These are phyloP conservation scores for Aphanomyces cochlioides DNA, from an alignment of 352 stramenopile species.

Conservation along the genomic window DNA sequence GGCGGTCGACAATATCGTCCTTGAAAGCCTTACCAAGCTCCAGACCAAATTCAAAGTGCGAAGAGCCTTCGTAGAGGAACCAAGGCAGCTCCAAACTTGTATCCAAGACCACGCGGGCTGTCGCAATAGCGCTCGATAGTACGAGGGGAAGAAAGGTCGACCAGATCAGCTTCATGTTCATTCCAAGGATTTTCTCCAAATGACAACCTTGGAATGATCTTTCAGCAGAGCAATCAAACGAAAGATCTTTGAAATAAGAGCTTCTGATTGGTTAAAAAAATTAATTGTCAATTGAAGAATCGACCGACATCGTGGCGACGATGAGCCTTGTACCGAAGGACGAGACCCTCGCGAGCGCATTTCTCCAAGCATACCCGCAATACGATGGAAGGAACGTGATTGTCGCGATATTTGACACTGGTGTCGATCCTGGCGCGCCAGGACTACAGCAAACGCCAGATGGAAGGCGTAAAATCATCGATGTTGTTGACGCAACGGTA, in stretches of 20 bases:
- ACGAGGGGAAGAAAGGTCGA: constrained; percentile 5
- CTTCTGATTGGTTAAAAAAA: too few species aligned
- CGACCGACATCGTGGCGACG: too few species aligned
- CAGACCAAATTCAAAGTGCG: constrained; percentile 58
- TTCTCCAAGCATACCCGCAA: constrained; percentile 74
- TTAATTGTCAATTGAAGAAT: too few species aligned
- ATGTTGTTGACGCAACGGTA: constrained; percentile 94
- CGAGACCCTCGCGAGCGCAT: constrained; percentile 81
- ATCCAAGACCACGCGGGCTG: constrained; percentile 17
- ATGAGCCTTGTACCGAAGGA: constrained; percentile 74
- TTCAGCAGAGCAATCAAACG: too few species aligned
- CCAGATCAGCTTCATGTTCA: not conserved
- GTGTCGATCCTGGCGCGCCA: constrained; percentile 88
- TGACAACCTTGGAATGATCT: too few species aligned
- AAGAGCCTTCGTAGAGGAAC: constrained; percentile 56
- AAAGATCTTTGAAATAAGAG: too few species aligned
- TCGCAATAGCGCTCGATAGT: not conserved
- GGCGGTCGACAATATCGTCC: constrained; percentile 46
- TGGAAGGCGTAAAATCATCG: constrained; percentile 91
- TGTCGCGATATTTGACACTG: constrained; percentile 94
- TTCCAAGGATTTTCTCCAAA: too few species aligned
- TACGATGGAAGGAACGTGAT: constrained; percentile 88
- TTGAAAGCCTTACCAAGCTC: constrained; percentile 48
- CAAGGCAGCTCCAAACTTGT: constrained; percentile 36
- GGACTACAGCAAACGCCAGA: constrained; percentile 83